A percentile compares a stretch with the other conserved stretches of the same genome.
Evolutionary conservation across 1,139 yeast species (phyloP).

Genomic region (Zygosaccharomyces pseudobailii): DNA sequence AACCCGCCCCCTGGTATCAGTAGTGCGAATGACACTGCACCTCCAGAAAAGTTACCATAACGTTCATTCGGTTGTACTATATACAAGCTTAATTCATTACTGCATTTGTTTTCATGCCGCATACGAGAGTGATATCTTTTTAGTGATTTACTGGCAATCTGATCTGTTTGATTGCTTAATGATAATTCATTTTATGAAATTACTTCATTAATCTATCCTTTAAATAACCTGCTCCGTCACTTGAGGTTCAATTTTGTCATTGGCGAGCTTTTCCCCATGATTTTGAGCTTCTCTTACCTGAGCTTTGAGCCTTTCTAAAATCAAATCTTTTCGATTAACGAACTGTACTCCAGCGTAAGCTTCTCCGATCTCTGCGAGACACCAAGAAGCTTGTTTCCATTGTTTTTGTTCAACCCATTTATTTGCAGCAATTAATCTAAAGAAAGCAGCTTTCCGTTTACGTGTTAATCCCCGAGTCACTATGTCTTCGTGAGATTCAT

Average conservation of each 20-base stretch:
- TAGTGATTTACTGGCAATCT: no score
- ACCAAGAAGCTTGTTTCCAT: conserved; percentile 32
- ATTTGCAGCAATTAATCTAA: conserved; percentile 72
- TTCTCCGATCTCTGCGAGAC: conserved; percentile 24
- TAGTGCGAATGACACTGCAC: conserved; percentile 58
- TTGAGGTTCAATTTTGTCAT: conserved; percentile 5
- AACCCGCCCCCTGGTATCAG: conserved; percentile 51
- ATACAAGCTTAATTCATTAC: conserved; percentile 7
- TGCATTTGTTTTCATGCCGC: background rate
- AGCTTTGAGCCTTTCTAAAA: conserved; percentile 19
- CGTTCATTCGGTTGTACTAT: conserved; percentile 24
- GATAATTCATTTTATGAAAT: background rate
- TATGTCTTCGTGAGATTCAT: conserved; percentile 38
- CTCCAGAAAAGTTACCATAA: conserved; percentile 52
- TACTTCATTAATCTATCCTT: background rate
- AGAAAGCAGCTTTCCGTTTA: conserved; percentile 68
- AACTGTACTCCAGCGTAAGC: conserved; percentile 19
- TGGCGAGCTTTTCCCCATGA: background rate
- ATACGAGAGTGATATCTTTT: no score
- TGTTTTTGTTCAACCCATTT: conserved; percentile 52
- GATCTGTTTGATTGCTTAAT: background rate
- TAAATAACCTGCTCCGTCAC: conserved; percentile 4
- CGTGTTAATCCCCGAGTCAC: conserved; percentile 54
- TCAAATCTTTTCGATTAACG: conserved; percentile 22
- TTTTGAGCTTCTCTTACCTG: conserved; percentile 9